These are phyloP conservation scores for Talaromyces sp. DNA, from an alignment of 2,329 filamentous ascomycete genomes.

Conservation along the genomic window DNA sequence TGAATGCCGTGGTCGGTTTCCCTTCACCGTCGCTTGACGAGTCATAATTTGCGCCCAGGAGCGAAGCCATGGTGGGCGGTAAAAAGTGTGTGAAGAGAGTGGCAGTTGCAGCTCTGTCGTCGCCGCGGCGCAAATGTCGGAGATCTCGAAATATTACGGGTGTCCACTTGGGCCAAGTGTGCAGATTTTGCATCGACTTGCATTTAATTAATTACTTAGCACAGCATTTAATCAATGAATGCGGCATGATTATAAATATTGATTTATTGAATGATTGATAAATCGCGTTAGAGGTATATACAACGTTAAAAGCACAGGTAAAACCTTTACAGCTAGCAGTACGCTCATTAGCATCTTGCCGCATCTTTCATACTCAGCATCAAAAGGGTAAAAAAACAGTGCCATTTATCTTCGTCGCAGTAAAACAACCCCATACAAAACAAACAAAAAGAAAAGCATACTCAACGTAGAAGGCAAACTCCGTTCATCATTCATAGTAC, in stretches of 20 bases:
- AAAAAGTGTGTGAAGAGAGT: neutral
- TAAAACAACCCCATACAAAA: neutral
- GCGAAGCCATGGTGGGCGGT: conserved; percentile 32
- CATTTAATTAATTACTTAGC: too few species aligned
- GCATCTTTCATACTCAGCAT: neutral
- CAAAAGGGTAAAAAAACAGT: conserved; percentile 1
- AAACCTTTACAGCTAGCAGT: neutral
- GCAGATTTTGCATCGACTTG: conserved; percentile 2
- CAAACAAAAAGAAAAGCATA: neutral
- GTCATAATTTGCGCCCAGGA: conserved; percentile 40
- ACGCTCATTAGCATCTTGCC: neutral
- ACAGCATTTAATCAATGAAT: neutral
- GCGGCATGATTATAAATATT: neutral
- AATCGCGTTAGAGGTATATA: conserved; percentile 11
- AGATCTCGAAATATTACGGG: conserved; percentile 11
- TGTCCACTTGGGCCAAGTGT: neutral
- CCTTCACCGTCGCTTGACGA: conserved; percentile 47
- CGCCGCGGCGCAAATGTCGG: neutral
- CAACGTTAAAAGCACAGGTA: conserved; percentile 10
- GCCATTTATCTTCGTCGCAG: conserved; percentile 1
- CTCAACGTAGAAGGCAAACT: neutral
- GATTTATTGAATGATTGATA: neutral
- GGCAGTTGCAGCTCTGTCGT: neutral
- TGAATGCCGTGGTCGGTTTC: conserved; percentile 18
- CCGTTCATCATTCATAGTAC: neutral